These are phyloP conservation scores for Saccharomycopsis sp. DNA, from an alignment of 805 yeast species.

Conservation along the genomic window DNA sequence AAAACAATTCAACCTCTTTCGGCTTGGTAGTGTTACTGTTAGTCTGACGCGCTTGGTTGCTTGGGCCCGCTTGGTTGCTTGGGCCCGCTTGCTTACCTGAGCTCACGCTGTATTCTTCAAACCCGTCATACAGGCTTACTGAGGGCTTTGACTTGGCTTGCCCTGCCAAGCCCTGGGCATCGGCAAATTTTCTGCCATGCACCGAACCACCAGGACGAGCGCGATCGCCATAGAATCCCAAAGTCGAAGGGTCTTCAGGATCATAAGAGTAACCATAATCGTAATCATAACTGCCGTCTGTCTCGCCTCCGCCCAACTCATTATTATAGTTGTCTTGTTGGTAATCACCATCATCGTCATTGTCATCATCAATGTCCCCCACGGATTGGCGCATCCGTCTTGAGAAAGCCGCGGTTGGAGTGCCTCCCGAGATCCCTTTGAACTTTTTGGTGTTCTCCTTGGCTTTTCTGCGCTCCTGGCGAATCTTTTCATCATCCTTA, in stretches of 20 bases:
- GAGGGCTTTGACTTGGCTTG: too few species aligned
- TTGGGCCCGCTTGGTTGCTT: conserved; percentile 8
- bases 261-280: conserved; percentile 1
- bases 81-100: too few species aligned
- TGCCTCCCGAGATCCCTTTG: conserved; percentile 6
- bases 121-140: too few species aligned
- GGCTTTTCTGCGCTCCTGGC: conserved; percentile 5
- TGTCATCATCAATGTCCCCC: conserved; percentile 3
- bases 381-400: background rate
- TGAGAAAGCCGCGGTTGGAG: conserved; percentile 5
- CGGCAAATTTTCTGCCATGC: conserved; percentile 56
- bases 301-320: background rate
- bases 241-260: background rate
- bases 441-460: conserved; percentile 7
- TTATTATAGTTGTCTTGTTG: background rate
- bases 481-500: conserved; percentile 26
- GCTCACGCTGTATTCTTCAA: conserved; percentile 59
- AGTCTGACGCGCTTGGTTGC: conserved; percentile 23
- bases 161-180: conserved; percentile 37
- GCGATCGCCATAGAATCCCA: conserved; percentile 8
- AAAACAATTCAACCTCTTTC: conserved; percentile 36
- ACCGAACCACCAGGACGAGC: conserved; percentile 67
- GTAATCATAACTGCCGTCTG: too few species aligned
- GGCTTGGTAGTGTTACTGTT: conserved; percentile 26
- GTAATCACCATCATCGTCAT: background rate